phyloP scores from a whole-genome alignment of 495 filamentous ascomycete genomes.

The Aspergillus baeticus region DNA sequence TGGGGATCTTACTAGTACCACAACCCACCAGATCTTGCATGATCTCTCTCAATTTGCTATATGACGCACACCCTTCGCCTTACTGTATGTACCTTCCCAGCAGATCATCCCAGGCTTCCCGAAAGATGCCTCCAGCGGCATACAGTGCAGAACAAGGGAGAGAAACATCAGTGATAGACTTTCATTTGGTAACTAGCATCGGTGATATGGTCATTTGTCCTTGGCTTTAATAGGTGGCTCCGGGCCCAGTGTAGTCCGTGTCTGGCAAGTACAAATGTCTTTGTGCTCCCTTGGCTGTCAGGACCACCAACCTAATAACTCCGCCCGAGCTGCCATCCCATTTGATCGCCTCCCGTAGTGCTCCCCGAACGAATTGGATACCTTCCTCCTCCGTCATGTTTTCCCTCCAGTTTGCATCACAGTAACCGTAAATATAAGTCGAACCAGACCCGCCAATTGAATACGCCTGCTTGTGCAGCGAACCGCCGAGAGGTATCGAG shows the following conservation, averaged over 20 bases:
- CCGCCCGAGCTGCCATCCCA: constrained; percentile 99
- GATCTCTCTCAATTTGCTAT: not conserved
- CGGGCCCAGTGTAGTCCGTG: constrained; percentile 70
- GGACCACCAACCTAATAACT: constrained; percentile 94
- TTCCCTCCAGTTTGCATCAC: constrained; percentile 94
- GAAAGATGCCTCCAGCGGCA: not conserved
- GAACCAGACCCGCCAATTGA: constrained; percentile 96
- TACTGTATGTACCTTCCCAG: not conserved
- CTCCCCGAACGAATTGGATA: constrained; percentile 87
- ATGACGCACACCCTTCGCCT: constrained; percentile 1
- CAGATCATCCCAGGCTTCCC: not conserved
- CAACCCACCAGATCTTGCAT: not conserved
- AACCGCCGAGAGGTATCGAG: constrained; percentile 93
- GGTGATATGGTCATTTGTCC: constrained; percentile 20
- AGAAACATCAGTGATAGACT: not conserved
- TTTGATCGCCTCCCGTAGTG: constrained; percentile 91
- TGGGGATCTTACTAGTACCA: not conserved
- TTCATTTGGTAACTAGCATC: constrained; percentile 20
- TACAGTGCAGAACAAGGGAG: not conserved
- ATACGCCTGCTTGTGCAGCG: constrained; percentile 94
- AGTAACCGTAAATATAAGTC: constrained; percentile 99
- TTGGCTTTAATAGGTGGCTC: constrained; percentile 42
- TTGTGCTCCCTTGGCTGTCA: constrained; percentile 84
- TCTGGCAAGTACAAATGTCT: constrained; percentile 90
- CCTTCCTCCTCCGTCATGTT: constrained; percentile 92